Evolutionary conservation across 306 rosid genomes (phyloP).

Genomic region (Begonia loranthoides): DNA sequence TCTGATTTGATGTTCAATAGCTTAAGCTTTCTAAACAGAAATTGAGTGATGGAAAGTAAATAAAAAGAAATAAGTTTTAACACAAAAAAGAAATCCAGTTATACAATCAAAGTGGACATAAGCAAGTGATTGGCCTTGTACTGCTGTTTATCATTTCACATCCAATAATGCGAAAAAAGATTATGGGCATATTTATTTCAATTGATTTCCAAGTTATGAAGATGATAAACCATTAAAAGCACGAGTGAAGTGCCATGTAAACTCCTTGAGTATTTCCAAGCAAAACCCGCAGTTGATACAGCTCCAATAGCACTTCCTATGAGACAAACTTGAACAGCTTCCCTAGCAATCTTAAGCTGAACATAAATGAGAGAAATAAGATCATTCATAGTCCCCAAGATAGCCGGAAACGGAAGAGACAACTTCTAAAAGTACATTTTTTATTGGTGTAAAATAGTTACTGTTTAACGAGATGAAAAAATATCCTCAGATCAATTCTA

Average conservation of each 20-base stretch:
- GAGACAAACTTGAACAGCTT: constrained; percentile 43
- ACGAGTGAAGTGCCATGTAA: constrained; percentile 41
- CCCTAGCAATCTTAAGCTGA: constrained; percentile 69
- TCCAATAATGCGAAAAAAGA: constrained; percentile 2
- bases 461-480: no score
- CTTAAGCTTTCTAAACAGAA: no score
- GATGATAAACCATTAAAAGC: no score
- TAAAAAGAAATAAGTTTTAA: background rate
- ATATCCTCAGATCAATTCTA: no score
- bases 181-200: no score
- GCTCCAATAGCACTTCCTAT: constrained; percentile 71
- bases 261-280: constrained; percentile 82
- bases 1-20: no score
- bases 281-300: constrained; percentile 47
- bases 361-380: constrained; percentile 10
- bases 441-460: no score
- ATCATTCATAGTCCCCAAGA: no score
- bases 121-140: background rate
- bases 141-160: background rate
- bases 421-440: no score
- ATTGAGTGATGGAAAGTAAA: background rate
- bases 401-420: no score
- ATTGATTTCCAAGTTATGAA: no score
- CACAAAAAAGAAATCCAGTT: background rate
- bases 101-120: no score